Evolutionary conservation across 257 asterid species (phyloP), one percentile per base, ranked within the genome.

Genomic region (Datura wrightii): DNA sequence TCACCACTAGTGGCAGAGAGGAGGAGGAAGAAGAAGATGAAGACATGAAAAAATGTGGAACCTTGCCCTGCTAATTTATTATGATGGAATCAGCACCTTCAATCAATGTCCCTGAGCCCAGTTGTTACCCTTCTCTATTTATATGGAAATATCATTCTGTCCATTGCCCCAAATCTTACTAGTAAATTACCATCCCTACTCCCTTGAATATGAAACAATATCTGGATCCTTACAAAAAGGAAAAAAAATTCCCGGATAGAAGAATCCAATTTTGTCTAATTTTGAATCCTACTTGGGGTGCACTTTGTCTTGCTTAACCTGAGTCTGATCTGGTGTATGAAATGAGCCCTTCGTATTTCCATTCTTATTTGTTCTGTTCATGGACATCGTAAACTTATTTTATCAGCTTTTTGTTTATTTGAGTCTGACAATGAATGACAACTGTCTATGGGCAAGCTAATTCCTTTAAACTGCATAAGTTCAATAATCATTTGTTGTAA

Each of bases 331-430:
- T 48, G 60, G 60, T 74, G 36, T 9, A 24, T 24, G 14, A 74
- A 74, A 74, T 74, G 81, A 48, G 81, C 81, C 58, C 55, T 48
- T 74, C 24, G n/a, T 71, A 44, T 71, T 42, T 44, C 15, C 44
- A 24, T 48, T 48, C 16, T 48, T 48, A 13, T 74, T 48, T 74
- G 60, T 24, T 74, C 13, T 60, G 48, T 31, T 3, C 81, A 74
- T 74, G 55, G 13, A 48, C 81, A 48, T 74, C 81, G 5, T 48
- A 48, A 24, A 48, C 60, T 48, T 36, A 6, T 74, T 48, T 48
- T 50, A 24, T 24, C 44, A 11, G 15, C 41, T 13, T 14, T 13
- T 53, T 74, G 42, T 74, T 74, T 74, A 19, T 48, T 48, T 13
- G 81, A 24, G 63, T 78, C 5, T 78, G 63, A 78, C 24, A 31